Percentiles rank a stretch among this genome's conserved stretches.
Evolutionary conservation across 768 basidiomycete species (phyloP).

Genomic region (Pulveroboletus ravenelii): DNA sequence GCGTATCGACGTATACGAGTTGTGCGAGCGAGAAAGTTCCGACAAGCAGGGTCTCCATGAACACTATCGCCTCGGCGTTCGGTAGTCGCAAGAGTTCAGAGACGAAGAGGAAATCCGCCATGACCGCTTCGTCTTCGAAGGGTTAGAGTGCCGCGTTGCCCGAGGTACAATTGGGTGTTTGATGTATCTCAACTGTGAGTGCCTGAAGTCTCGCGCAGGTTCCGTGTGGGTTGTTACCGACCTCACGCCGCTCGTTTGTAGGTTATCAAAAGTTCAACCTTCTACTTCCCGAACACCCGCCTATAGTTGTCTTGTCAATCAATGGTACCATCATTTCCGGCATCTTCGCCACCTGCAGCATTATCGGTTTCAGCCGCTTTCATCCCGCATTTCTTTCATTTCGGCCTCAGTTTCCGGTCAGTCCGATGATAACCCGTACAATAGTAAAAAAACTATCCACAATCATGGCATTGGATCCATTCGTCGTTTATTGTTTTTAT

Average conservation of each 20-base stretch:
- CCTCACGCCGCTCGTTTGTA: not conserved
- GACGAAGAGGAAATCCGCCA: slow-evolving; percentile 22
- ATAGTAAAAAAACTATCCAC: slow-evolving; percentile 12
- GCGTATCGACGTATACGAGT: slow-evolving; percentile 26
- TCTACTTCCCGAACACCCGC: not conserved
- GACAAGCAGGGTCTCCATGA: slow-evolving; percentile 25
- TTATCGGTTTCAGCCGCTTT: slow-evolving; percentile 3
- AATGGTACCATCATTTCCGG: not conserved
- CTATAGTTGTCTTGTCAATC: not conserved
- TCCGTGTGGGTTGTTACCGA: not conserved
- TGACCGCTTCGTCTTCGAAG: slow-evolving; percentile 26
- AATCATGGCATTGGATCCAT: slow-evolving; percentile 14
- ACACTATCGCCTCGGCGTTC: slow-evolving; percentile 21
- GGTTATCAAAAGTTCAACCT: not conserved
- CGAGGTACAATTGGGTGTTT: not conserved
- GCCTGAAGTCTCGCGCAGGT: slow-evolving; percentile 8
- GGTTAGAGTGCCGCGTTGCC: slow-evolving; percentile 6
- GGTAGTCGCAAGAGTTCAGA: slow-evolving; percentile 28
- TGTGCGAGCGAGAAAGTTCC: slow-evolving; percentile 25
- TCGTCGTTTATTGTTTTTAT: slow-evolving; percentile 9
- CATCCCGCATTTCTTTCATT: slow-evolving; percentile 5
- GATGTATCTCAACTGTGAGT: too few relatives aligned
- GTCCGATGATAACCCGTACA: not conserved
- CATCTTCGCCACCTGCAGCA: slow-evolving; percentile 6
- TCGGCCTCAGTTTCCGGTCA: not conserved